Base-by-base conservation (phyloP, 2,329 filamentous ascomycete genomes). In the Trichophyton schoenleinii region DNA sequence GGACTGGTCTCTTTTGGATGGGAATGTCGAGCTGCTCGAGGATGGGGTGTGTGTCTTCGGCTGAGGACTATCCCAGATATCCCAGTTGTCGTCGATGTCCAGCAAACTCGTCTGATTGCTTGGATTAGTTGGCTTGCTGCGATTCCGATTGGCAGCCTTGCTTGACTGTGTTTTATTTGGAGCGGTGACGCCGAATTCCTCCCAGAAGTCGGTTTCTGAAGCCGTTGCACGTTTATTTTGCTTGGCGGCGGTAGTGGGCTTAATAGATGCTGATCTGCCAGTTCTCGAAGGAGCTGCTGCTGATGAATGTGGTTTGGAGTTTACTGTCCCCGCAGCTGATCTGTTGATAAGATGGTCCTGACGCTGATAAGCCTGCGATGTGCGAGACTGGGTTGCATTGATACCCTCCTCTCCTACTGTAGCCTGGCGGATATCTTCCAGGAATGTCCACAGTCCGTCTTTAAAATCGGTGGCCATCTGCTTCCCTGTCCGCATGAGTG, bases 361-460 rank as follows among this genome's bases (percentile, higher is more conserved):
- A 65, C 66, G 44, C 67, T 68, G 65, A 65, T 68, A 42, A n/a
- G 67, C 64, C 55, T 72, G 67, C 63, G 70, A 65, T 61, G 69
- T 67, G 62, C 75, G 66, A 63, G 74, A 70, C 63, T 74, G 72
- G 38, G 75, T 76, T 48, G 84, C 86, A 63, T 80, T 84, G 64
- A 90, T 83, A 15, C 86, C 89, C 76, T 99, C 94, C 60, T 99
- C 94, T 25, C 94, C 94, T 5, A 99, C 91, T 0, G 94, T 96
- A 13, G 92, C 95, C 74, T 97, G 94, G 66, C 91, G 83, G 57
- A 99, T 84, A 70, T 99, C 94, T 72, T 97, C 94, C 63, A 96
- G 85, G 74, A 99, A 99, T 1, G 89, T 96, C 84, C 88, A 91
- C 57, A 99, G 77, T 1, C 94, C 92, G 59, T 94, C 84, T 71